Evolutionary conservation across 768 basidiomycete genomes (phyloP).

Genomic region (Trametes cubensis): DNA sequence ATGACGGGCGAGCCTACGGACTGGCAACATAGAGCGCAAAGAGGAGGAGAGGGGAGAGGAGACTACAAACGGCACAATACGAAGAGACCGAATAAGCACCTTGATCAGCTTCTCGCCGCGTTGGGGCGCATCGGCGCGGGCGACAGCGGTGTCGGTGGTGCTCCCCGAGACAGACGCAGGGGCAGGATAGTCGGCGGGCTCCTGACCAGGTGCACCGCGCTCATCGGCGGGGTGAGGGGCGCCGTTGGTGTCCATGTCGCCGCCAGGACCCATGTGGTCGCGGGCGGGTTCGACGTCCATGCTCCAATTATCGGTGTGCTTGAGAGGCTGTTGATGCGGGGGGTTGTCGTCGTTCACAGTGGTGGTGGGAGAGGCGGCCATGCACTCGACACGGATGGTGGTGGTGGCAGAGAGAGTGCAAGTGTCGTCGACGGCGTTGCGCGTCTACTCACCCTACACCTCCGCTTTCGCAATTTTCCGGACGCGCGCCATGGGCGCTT

Average conservation of each 20-base stretch:
- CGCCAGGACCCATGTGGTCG: constrained; percentile 26
- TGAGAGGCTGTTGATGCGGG: constrained; percentile 2
- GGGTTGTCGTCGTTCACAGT: constrained; percentile 15
- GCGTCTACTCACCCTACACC: not conserved
- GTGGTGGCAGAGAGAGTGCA: constrained; percentile 12
- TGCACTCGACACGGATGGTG: constrained; percentile 14
- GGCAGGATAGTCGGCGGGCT: constrained; percentile 24
- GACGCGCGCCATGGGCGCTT: not conserved
- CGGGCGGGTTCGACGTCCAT: constrained; percentile 26
- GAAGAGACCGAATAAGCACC: constrained; percentile 35
- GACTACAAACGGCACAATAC: constrained; percentile 16
- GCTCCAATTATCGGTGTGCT: constrained; percentile 13
- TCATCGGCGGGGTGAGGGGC: constrained; percentile 29
- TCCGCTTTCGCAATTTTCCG: constrained; percentile 12
- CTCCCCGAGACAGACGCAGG: constrained; percentile 21
- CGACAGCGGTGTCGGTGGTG: constrained; percentile 9
- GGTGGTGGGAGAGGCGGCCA: constrained; percentile 27
- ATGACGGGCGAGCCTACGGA: constrained; percentile 18
- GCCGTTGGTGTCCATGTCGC: constrained; percentile 26
- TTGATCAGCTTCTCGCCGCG: constrained; percentile 39
- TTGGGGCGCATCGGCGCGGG: constrained; percentile 23
- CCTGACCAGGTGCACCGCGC: constrained; percentile 20
- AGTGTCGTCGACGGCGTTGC: not conserved
- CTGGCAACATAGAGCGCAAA: constrained; percentile 50
- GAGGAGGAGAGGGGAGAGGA: constrained; percentile 52